Conservation (phyloP, 1,284 basidiomycete genomes). For the Coniophora puteana region DNA sequence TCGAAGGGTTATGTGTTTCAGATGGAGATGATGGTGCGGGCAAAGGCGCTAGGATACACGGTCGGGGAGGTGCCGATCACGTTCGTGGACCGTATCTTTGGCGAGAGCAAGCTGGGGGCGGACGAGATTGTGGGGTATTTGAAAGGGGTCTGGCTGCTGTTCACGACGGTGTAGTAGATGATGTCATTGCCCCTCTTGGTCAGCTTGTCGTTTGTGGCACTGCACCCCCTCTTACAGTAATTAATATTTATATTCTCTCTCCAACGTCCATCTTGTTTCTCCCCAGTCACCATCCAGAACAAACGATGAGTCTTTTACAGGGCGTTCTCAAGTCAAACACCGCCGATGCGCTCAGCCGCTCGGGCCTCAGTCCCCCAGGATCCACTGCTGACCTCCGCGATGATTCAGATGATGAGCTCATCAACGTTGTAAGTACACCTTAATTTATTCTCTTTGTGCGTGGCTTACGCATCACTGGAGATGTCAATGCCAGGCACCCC, state of each 20-base stretch:
- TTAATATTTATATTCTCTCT: background rate
- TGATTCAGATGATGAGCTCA: conserved; percentile 70
- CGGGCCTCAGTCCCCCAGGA: conserved; percentile 15
- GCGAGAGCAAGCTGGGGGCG: conserved; percentile 87
- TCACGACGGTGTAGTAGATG: conserved; percentile 55
- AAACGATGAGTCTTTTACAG: conserved; percentile 72
- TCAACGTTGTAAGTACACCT: conserved; percentile 61
- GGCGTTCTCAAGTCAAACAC: conserved; percentile 62
- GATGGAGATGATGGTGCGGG: conserved; percentile 96
- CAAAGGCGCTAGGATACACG: conserved; percentile 75
- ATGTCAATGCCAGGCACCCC: conserved; percentile 70
- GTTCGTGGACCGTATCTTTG: conserved; percentile 90
- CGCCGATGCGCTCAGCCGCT: conserved; percentile 15
- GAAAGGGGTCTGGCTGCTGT: conserved; percentile 82
- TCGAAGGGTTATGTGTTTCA: conserved; percentile 94
- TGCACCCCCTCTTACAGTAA: too few relatives aligned
- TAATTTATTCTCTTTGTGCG: conserved; percentile 1
- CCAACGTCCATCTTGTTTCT: background rate
- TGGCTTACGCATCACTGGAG: conserved; percentile 31
- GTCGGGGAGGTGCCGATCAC: conserved; percentile 92
- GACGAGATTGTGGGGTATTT: conserved; percentile 88
- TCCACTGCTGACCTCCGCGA: conserved; percentile 38
- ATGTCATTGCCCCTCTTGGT: conserved; percentile 7
- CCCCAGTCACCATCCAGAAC: too few relatives aligned
- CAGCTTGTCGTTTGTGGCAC: conserved; percentile 5